Conservation (phyloP, 768 basidiomycete genomes). For the Pleurotus salmoneostramineus region DNA sequence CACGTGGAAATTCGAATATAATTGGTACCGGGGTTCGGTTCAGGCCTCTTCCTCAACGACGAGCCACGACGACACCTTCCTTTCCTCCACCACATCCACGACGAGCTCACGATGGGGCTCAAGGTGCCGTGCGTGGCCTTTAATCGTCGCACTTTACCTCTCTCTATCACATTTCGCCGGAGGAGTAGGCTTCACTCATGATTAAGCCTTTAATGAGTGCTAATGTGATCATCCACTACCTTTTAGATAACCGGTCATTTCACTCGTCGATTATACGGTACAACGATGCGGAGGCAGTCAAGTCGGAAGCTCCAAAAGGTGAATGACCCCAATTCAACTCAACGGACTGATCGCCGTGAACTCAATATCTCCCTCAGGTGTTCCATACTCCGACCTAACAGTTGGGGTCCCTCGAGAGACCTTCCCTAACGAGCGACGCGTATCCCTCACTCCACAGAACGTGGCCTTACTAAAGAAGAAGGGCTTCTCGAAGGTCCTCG, state of each 20-base stretch:
- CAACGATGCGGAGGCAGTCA: neutral
- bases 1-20: constrained; percentile 1
- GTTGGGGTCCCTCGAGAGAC: constrained; percentile 78
- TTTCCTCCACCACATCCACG: neutral
- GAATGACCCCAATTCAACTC: too few relatives aligned
- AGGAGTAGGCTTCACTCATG: neutral
- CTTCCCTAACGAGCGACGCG: constrained; percentile 75
- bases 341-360: too few relatives aligned
- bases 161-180: neutral
- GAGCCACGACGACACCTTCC: neutral
- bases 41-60: neutral
- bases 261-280: neutral
- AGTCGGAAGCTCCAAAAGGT: too few relatives aligned
- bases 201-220: neutral
- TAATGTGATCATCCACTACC: neutral
- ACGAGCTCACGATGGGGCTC: constrained; percentile 3
- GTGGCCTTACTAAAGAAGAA: constrained; percentile 75
- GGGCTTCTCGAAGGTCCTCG: constrained; percentile 69
- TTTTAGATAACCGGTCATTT: constrained; percentile 1
- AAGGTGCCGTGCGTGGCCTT: neutral
- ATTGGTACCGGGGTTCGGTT: neutral
- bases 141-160: neutral
- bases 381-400: constrained; percentile 67
- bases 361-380: too few relatives aligned
- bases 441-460: constrained; percentile 80